Base-by-base conservation (phyloP, 1,139 yeast genomes). In the Pichia sp. region DNA sequence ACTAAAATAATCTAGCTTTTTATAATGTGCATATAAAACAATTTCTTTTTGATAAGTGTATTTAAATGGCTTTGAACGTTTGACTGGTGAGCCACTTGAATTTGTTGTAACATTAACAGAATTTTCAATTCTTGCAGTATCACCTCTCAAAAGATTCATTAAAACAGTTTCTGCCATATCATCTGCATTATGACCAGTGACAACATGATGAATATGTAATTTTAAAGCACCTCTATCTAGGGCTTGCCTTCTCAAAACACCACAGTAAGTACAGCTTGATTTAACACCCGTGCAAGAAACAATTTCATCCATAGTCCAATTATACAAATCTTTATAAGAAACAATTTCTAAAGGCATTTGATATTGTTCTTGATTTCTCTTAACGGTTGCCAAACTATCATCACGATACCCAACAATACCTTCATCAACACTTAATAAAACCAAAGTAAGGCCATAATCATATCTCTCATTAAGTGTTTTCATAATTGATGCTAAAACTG, bases 231-330 rank as follows among this genome's bases (percentile, higher is more conserved):
- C 99, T 60, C 99, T 75, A 68, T 95, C 99, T 49, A 95, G 73
- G 0, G 99, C 98, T 68, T 95, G 99, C 60, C 99, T 78, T 67
- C 99, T 76, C 55, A 95, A 81, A 13, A 95, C 99, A 48, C 99
- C 99, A 73, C 99, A 95, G 67, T 93, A 95, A 0, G 99, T 95
- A 70, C 99, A 95, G 64, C 96, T 89, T 58, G 90, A 89, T 67
- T 96, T 79, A 49, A 88, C 84, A 11, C 99, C 99, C 2, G 96
- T 95, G 67, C 95, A 89, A 1, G 93, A 83, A 1, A 95, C 99
- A 50, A 95, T 89, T 64, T 90, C 96, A 70, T 95, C 99, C 99
- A 95, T 93, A 11, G 96, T 88, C 99, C 99, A 95, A 65, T 84
- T 77, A 65, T 93, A 95, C 25, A 95, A 73, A 42, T 91, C 96